phyloP scores from a whole-genome alignment of 31 red algal species.

The Pterothamnion heteromorphum region DNA sequence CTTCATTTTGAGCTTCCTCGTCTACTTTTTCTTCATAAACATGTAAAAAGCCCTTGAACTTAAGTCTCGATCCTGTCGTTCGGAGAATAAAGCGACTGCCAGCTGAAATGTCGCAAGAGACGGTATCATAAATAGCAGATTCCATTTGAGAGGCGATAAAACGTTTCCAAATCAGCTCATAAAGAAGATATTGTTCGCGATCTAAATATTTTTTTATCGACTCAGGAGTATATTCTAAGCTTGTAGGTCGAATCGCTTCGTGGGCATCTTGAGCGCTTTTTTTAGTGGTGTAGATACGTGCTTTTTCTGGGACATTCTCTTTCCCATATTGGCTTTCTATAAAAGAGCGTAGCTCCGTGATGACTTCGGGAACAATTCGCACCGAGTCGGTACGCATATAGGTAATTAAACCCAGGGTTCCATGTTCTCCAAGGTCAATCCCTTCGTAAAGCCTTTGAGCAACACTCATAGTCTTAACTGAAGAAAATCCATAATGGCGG shows the following conservation, averaged over 20 bases:
- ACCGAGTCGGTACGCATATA: conserved; percentile 55
- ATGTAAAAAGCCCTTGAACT: conserved; percentile 26
- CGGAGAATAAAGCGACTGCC: not conserved
- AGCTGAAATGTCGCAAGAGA: not conserved
- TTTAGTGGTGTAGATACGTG: not conserved
- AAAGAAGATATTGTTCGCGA: not conserved
- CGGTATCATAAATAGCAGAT: conserved; percentile 20
- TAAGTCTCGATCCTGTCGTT: not conserved
- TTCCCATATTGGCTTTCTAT: conserved; percentile 40
- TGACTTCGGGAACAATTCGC: not conserved
- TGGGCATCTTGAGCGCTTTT: conserved; percentile 42
- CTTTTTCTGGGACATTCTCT: not conserved
- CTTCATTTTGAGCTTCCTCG: conserved; percentile 21
- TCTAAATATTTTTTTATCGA: not conserved
- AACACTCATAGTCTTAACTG: conserved; percentile 38
- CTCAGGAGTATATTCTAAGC: not conserved
- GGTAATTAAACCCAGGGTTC: conserved; percentile 59
- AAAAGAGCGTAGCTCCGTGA: not conserved
- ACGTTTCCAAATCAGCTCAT: conserved; percentile 42
- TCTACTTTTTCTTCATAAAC: conserved; percentile 3
- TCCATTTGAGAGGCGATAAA: conserved; percentile 41
- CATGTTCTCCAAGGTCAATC: too few species aligned
- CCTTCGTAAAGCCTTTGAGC: conserved; percentile 52
- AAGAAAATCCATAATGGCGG: conserved; percentile 38
- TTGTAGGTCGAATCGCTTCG: conserved; percentile 36